Evolutionary conservation across 139 green algal genomes (phyloP), one percentile per base, ranked within the genome.

Genomic region (Gonium pectorale): DNA sequence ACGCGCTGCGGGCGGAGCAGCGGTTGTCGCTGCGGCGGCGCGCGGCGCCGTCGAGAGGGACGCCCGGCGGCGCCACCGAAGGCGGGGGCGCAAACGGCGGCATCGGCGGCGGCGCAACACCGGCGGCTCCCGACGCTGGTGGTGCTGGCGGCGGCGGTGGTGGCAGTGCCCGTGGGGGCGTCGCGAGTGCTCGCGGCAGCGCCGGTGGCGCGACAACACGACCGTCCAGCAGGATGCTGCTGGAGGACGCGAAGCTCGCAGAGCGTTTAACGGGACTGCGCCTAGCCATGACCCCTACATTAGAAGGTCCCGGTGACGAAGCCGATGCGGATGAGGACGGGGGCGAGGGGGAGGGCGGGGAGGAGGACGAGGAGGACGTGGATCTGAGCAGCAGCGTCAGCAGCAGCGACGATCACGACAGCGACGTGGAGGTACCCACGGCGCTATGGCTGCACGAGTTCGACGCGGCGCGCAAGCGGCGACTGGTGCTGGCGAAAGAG

Each of bases 361-460:
- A 49, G 19, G 49, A 52, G 1, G 71, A 68, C 37, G 38, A 69
- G 8, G 38, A 31, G 19, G 73, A 56, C 0, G 54, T 46, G 44
- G 38, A 59, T 17, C 38, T 33, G 5, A 49, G 22, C 31, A 73
- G 46, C 64, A 77, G 49, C 64, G 17, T 5, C 11, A 77, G 49
- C 63, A 75, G 62, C 63, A 81, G 59, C 21, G 80, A 52, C 19
- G 73, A 79, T 52, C 86, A 90, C 44, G 59, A 22, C 24, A 86
- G 73, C 24, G 86, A 90, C 66, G 54, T 54, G 17, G 86, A 90
- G 64, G 73, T 90, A 5, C 86, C 86, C 7, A 51, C 44, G 8
- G 80, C 86, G 41, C 64, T 90, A 46, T 90, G 86, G 86, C 67
- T 90, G 56, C 0, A n/a, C 9, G 80, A 87, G 13, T 90, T 90